phyloP scores from a whole-genome alignment of 1,284 basidiomycete genomes.

The Veloporphyrellus conicus region DNA sequence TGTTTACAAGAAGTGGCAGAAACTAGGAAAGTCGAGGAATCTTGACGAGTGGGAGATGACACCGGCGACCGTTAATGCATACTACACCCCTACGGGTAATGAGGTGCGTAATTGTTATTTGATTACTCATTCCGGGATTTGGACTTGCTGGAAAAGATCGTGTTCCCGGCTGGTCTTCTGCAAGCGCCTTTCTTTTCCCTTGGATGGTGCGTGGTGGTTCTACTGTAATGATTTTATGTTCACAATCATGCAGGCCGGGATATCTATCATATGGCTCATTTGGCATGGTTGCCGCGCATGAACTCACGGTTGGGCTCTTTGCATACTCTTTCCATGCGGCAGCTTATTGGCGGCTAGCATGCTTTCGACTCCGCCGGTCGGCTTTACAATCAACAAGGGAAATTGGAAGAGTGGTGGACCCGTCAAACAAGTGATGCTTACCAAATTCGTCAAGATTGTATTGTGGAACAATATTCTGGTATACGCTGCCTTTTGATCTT shows the following conservation, averaged over 20 bases:
- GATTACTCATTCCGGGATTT: neutral
- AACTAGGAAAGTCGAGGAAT: conserved; percentile 72
- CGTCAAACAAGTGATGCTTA: conserved; percentile 82
- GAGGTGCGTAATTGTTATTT: conserved; percentile 45
- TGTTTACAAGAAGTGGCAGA: conserved; percentile 67
- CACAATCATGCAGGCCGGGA: conserved; percentile 56
- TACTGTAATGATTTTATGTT: conserved; percentile 3
- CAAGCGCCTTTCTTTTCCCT: conserved; percentile 89
- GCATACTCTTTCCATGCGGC: neutral
- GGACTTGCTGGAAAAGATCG: conserved; percentile 57
- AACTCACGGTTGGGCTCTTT: conserved; percentile 55
- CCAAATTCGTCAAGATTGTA: conserved; percentile 79
- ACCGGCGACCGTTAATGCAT: conserved; percentile 76
- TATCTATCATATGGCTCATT: conserved; percentile 92
- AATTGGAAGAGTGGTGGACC: conserved; percentile 87
- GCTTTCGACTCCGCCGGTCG: conserved; percentile 92
- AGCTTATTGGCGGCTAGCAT: conserved; percentile 49
- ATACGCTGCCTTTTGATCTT: conserved; percentile 37
- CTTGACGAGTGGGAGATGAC: conserved; percentile 85
- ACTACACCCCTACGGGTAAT: conserved; percentile 76
- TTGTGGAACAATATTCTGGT: conserved; percentile 81
- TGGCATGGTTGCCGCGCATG: conserved; percentile 85
- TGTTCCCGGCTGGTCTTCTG: conserved; percentile 95
- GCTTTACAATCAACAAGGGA: conserved; percentile 73
- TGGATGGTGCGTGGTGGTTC: conserved; percentile 58